phyloP scores from a whole-genome alignment of 2,329 filamentous ascomycete genomes.

The Pezicula neosporulosa region DNA sequence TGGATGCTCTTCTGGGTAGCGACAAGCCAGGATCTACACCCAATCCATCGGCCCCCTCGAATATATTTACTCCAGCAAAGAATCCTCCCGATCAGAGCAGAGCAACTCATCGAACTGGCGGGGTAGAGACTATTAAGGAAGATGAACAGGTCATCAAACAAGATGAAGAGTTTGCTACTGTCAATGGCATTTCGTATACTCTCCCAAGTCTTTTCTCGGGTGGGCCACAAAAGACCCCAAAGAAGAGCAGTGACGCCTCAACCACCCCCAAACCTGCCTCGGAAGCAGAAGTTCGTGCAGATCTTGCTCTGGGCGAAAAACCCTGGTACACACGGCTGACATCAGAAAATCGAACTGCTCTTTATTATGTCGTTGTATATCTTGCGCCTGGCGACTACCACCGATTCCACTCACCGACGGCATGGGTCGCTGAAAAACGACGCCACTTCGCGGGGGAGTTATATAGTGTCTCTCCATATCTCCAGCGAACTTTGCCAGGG shows the following conservation, averaged over 20 bases:
- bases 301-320: constrained; percentile 69
- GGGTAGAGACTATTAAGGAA: constrained; percentile 11
- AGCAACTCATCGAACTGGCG: constrained; percentile 18
- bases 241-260: constrained; percentile 68
- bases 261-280: constrained; percentile 64
- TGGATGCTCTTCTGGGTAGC: constrained; percentile 85
- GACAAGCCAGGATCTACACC: constrained; percentile 42
- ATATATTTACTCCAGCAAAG: constrained; percentile 38
- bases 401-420: constrained; percentile 91
- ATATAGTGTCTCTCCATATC: constrained; percentile 90
- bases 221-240: constrained; percentile 34
- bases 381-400: constrained; percentile 97
- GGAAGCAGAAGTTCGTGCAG: constrained; percentile 78
- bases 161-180: constrained; percentile 87
- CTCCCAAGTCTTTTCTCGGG: constrained; percentile 85
- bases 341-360: constrained; percentile 59
- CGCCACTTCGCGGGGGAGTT: constrained; percentile 98
- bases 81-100: constrained; percentile 19
- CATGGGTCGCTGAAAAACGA: constrained; percentile 91
- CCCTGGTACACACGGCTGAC: constrained; percentile 70
- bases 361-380: constrained; percentile 95
- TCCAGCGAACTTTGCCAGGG: constrained; percentile 87
- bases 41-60: constrained; percentile 35
- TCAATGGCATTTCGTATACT: constrained; percentile 96
- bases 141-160: constrained; percentile 67